Conservation (phyloP, 129 eudicot species). For the Ambrosia artemisiifolia region DNA sequence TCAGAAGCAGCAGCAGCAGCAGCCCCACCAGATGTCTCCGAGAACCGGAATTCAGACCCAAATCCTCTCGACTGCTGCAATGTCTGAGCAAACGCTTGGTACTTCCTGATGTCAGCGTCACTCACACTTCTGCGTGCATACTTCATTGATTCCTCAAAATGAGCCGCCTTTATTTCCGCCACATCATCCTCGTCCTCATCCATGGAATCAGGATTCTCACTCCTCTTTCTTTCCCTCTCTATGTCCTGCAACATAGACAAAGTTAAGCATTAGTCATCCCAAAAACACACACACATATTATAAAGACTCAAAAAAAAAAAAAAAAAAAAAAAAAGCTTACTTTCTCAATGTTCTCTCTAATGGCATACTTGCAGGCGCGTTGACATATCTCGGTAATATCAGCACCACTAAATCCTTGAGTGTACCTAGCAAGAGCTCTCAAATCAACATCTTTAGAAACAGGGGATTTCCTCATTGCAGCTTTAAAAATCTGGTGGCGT, state of each 20-base stretch:
- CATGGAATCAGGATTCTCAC: slow-evolving; percentile 50
- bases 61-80: slow-evolving; percentile 57
- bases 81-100: slow-evolving; percentile 63
- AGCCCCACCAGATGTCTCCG: slow-evolving; percentile 27
- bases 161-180: slow-evolving; percentile 47
- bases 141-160: slow-evolving; percentile 60
- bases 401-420: slow-evolving; percentile 34
- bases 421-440: slow-evolving; percentile 31
- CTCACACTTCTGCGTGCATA: slow-evolving; percentile 60
- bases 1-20: slow-evolving; percentile 24
- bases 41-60: slow-evolving; percentile 51
- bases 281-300: no score
- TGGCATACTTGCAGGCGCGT: slow-evolving; percentile 36
- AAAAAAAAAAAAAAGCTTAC: slow-evolving; percentile 9
- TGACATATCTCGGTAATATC: slow-evolving; percentile 26
- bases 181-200: slow-evolving; percentile 55
- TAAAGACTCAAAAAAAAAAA: no score
- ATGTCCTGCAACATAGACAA: slow-evolving; percentile 27
- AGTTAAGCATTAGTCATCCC: background rate
- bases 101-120: slow-evolving; percentile 57
- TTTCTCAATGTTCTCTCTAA: slow-evolving; percentile 32
- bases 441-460: slow-evolving; percentile 30
- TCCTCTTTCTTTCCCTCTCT: slow-evolving; percentile 44
- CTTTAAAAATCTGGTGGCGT: slow-evolving; percentile 20
- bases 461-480: slow-evolving; percentile 33